Percentiles rank a stretch among this genome's conserved stretches.
These are phyloP conservation scores for Emiliania huxleyi DNA, from an alignment of 78 protist species.

Conservation along the genomic window DNA sequence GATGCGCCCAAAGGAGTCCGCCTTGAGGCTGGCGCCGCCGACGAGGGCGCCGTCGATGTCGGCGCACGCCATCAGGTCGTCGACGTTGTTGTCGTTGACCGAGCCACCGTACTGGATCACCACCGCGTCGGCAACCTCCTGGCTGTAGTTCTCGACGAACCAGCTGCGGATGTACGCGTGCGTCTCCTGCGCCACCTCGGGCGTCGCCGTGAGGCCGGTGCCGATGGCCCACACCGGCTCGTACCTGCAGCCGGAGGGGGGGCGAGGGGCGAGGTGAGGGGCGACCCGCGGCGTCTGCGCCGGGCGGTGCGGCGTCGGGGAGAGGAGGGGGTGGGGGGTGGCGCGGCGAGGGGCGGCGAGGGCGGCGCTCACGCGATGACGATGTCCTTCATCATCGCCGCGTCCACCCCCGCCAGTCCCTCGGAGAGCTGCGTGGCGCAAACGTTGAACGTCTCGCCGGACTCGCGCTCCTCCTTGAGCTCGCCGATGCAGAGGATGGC, in stretches of 20 bases:
- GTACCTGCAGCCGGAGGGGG: too few relatives aligned
- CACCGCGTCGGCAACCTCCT: conserved; percentile 66
- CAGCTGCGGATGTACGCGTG: conserved; percentile 74
- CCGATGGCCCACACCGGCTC: conserved; percentile 99
- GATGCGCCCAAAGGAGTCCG: conserved; percentile 77
- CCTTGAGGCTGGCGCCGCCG: conserved; percentile 97
- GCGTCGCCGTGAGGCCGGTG: conserved; percentile 95
- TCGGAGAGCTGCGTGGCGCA: background rate
- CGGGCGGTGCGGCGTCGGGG: too few relatives aligned
- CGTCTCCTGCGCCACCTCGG: conserved; percentile 72
- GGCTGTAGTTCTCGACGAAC: conserved; percentile 55
- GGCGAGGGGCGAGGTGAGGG: too few relatives aligned
- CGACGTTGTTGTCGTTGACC: conserved; percentile 80
- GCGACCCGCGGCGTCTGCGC: too few relatives aligned
- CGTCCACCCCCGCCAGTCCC: conserved; percentile 23
- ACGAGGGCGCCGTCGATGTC: conserved; percentile 99
- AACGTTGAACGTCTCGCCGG: conserved; percentile 63
- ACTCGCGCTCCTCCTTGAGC: conserved; percentile 82
- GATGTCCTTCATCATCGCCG: background rate
- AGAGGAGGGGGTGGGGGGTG: too few relatives aligned
- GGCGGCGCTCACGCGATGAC: too few relatives aligned
- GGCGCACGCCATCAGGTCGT: conserved; percentile 31
- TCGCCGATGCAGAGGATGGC: conserved; percentile 97
- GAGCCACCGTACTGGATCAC: conserved; percentile 97
- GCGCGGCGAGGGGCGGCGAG: too few relatives aligned